These are phyloP conservation scores for Moesziomyces parantarcticus DNA, from an alignment of 1,284 basidiomycete species.

Conservation along the genomic window DNA sequence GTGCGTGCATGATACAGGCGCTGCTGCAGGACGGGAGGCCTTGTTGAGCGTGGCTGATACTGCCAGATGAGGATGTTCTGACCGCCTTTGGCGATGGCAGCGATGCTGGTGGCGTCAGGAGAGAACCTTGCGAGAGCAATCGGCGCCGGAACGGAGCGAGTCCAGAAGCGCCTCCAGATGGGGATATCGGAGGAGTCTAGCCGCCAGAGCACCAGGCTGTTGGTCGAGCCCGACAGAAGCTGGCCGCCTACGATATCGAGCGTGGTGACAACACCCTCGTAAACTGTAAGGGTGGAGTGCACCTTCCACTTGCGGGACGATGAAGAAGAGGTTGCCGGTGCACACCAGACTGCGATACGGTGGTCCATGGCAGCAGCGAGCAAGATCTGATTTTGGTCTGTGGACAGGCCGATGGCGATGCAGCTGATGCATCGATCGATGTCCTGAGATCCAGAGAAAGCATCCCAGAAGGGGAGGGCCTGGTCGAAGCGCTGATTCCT, in stretches of 20 bases:
- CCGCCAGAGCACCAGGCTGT: constrained; percentile 37
- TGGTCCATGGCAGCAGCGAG: constrained; percentile 47
- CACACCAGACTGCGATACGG: constrained; percentile 45
- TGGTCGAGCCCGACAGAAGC: constrained; percentile 33
- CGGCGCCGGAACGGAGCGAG: constrained; percentile 21
- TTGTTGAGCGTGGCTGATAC: constrained; percentile 26
- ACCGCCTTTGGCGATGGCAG: constrained; percentile 38
- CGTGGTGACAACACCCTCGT: constrained; percentile 34
- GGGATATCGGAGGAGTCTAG: constrained; percentile 39
- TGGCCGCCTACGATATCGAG: constrained; percentile 33
- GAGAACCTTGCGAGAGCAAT: constrained; percentile 39
- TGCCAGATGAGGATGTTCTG: constrained; percentile 43
- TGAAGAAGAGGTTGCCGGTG: constrained; percentile 14
- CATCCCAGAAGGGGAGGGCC: constrained; percentile 52
- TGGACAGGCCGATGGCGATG: constrained; percentile 26
- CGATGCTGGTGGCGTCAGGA: constrained; percentile 40
- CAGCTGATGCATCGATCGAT: constrained; percentile 27
- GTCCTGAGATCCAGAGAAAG: constrained; percentile 42
- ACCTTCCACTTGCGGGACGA: constrained; percentile 44
- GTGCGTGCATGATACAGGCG: constrained; percentile 43
- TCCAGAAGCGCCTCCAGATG: constrained; percentile 50
- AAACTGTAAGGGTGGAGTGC: constrained; percentile 46
- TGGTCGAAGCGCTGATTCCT: constrained; percentile 40
- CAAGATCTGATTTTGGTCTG: constrained; percentile 12
- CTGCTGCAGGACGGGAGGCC: constrained; percentile 24